phyloP scores from a whole-genome alignment of 2,329 filamentous ascomycete species.

The Pseudogymnoascus sp. region DNA sequence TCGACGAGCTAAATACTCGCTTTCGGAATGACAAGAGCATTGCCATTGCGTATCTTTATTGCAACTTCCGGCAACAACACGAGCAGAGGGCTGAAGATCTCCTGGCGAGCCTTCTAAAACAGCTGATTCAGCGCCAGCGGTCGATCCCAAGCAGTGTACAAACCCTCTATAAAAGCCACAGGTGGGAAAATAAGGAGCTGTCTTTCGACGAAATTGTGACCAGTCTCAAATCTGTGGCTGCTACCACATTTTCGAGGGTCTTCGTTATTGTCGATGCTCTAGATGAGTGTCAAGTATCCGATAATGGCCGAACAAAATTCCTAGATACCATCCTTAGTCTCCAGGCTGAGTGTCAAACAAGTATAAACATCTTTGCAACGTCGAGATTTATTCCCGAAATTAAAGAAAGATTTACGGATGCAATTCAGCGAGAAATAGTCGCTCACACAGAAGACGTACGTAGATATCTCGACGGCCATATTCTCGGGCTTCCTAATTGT shows the following conservation, averaged over 20 bases:
- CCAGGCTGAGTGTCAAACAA: conserved; percentile 13
- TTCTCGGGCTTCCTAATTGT: conserved; percentile 20
- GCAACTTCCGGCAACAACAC: conserved; percentile 30
- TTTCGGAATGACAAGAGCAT: conserved; percentile 22
- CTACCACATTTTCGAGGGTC: conserved; percentile 17
- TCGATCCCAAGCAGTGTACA: conserved; percentile 26
- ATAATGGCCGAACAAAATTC: conserved; percentile 2
- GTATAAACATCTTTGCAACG: conserved; percentile 28
- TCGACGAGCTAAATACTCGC: conserved; percentile 32
- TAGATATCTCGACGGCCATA: conserved; percentile 23
- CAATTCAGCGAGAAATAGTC: conserved; percentile 25
- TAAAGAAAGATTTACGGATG: conserved; percentile 17
- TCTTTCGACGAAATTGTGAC: conserved; percentile 21
- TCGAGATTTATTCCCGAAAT: conserved; percentile 27
- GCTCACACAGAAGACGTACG: conserved; percentile 27
- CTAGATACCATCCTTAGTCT: conserved; percentile 20
- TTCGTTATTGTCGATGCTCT: conserved; percentile 18
- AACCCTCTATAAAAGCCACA: conserved; percentile 25
- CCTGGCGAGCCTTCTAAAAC: conserved; percentile 31
- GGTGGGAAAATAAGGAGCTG: conserved; percentile 20
- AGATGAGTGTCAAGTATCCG: conserved; percentile 14
- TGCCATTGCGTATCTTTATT: too few relatives aligned
- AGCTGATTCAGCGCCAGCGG: conserved; percentile 26
- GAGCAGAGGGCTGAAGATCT: conserved; percentile 32
- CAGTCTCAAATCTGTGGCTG: conserved; percentile 17